Percentiles rank a stretch among this genome's conserved stretches.
These are phyloP conservation scores for Diaporthe sp. DNA, from an alignment of 2,329 filamentous ascomycete species.

Conservation along the genomic window DNA sequence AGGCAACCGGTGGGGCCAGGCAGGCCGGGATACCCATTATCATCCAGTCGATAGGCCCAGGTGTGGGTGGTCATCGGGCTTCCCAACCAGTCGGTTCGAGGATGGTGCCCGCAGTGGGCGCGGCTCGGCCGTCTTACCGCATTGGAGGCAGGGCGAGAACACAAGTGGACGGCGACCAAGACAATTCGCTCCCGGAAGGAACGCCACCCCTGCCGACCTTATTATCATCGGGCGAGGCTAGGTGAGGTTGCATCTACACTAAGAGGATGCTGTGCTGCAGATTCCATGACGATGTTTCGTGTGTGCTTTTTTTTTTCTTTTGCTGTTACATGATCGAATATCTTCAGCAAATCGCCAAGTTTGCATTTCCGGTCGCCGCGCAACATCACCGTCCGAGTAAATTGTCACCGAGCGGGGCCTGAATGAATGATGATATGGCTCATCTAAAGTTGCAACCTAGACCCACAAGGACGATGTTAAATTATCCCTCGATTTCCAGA, in stretches of 20 bases:
- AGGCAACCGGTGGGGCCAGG: neutral
- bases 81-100: constrained; percentile 4
- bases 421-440: neutral
- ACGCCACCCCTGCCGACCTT: neutral
- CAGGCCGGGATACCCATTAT: neutral
- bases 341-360: constrained; percentile 21
- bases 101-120: neutral
- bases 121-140: constrained; percentile 26
- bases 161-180: constrained; percentile 21
- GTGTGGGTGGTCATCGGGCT: constrained; percentile 26
- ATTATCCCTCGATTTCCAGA: neutral
- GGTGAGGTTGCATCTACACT: neutral
- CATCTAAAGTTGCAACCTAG: neutral
- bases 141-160: neutral
- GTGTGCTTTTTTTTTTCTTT: neutral
- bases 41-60: neutral
- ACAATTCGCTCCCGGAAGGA: constrained; percentile 4
- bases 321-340: neutral
- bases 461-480: neutral
- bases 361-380: neutral
- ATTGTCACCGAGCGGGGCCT: constrained; percentile 6
- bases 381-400: neutral
- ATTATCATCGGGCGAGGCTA: neutral
- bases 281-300: constrained; percentile 13
- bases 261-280: neutral